These are phyloP conservation scores for Schwanniomyces yamadae DNA, from an alignment of 805 yeast genomes.

Conservation along the genomic window DNA sequence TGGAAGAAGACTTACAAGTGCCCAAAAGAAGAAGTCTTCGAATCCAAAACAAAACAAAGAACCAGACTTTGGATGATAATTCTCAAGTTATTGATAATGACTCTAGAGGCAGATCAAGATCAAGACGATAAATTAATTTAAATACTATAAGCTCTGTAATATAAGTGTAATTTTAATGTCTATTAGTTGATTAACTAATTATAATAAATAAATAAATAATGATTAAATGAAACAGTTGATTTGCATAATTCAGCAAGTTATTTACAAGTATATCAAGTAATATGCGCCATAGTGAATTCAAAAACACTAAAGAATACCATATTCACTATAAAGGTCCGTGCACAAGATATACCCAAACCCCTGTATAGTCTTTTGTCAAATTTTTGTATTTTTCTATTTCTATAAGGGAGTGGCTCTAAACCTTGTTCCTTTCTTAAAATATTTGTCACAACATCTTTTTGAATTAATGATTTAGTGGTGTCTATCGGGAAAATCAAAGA, in stretches of 20 bases:
- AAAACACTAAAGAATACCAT: conserved; percentile 72
- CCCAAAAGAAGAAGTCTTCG: conserved; percentile 8
- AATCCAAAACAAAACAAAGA: conserved; percentile 4
- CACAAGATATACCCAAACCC: conserved; percentile 73
- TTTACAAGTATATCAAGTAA: conserved; percentile 16
- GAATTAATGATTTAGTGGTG: conserved; percentile 73
- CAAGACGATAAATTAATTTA: conserved; percentile 6
- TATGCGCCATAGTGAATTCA: conserved; percentile 63
- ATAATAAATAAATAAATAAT: background rate
- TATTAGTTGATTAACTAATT: background rate
- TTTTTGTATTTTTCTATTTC: conserved; percentile 27
- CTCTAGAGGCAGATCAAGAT: conserved; percentile 16
- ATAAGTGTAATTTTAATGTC: background rate
- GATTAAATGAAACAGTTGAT: background rate
- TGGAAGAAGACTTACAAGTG: conserved; percentile 7
- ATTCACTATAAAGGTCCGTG: conserved; percentile 70
- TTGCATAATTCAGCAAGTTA: background rate
- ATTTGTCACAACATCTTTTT: conserved; percentile 69
- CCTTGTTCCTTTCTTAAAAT: conserved; percentile 55
- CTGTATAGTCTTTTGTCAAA: conserved; percentile 57
- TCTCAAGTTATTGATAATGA: conserved; percentile 4
- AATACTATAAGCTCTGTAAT: too few species aligned
- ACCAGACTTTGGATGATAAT: background rate
- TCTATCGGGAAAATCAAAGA: conserved; percentile 74
- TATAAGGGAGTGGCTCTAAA: conserved; percentile 37